Percentiles rank a stretch among this genome's conserved stretches.
phyloP scores from a whole-genome alignment of 2,329 filamentous ascomycete genomes.

The Elsinoe ampelina region DNA sequence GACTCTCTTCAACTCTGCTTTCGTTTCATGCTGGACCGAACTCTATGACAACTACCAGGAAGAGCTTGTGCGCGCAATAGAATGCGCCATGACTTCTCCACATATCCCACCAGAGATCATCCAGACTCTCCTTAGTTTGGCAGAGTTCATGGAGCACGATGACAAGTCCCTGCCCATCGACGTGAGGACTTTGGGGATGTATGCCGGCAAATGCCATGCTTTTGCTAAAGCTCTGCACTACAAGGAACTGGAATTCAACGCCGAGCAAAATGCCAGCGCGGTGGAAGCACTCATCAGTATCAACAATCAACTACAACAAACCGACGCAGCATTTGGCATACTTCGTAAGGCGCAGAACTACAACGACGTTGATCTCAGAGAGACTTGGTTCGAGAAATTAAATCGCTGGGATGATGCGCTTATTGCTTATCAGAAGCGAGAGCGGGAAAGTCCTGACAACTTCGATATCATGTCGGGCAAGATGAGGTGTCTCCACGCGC shows the following conservation, averaged over 20 bases:
- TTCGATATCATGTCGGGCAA: constrained; percentile 99
- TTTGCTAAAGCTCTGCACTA: constrained; percentile 98
- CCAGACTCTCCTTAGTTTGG: constrained; percentile 86
- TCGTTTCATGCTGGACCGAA: constrained; percentile 98
- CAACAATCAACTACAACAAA: constrained; percentile 98
- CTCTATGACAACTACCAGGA: constrained; percentile 96
- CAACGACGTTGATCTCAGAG: constrained; percentile 88
- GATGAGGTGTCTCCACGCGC: constrained; percentile 93
- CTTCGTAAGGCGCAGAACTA: constrained; percentile 92
- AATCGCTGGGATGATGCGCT: constrained; percentile 97
- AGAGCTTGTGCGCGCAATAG: constrained; percentile 89
- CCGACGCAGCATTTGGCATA: constrained; percentile 97
- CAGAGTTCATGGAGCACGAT: constrained; percentile 99
- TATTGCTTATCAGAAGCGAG: constrained; percentile 80
- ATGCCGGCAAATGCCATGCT: constrained; percentile 92
- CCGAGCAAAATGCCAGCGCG: constrained; percentile 89
- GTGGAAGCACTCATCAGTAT: constrained; percentile 98
- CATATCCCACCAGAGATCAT: constrained; percentile 94
- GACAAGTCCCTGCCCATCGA: constrained; percentile 98
- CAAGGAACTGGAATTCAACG: constrained; percentile 96
- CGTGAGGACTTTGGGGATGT: constrained; percentile 85
- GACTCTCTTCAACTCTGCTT: constrained; percentile 96
- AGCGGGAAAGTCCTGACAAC: constrained; percentile 57
- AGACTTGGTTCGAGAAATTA: constrained; percentile 98
- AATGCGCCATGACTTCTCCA: constrained; percentile 87